Evolutionary conservation across 2,329 filamentous ascomycete species (phyloP), one percentile per base, ranked within the genome.

Genomic region (Coniochaeta ligniaria): DNA sequence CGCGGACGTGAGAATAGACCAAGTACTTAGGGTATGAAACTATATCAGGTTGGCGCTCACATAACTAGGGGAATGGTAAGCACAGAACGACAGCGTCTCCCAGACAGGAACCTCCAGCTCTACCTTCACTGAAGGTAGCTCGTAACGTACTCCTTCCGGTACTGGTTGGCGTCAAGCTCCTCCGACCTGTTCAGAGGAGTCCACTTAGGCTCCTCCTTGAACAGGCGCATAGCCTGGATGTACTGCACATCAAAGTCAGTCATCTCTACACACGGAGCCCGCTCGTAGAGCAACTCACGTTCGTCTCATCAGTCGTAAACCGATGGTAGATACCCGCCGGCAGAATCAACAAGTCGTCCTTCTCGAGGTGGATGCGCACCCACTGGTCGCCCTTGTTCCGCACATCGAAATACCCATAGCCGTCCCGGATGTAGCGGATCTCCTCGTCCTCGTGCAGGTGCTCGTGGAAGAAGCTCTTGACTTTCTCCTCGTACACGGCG

Each of bases 161-260:
- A 90, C 59, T 82, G 76, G 75, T 98, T 99, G 62, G 73, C 73
- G 72, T 98, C 92, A 50, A 96, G 83, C 57, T 94, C 89, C 5
- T 79, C 76, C 7, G 83, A 85, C 60, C 95, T 86, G 78, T 96
- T 96, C 66, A 99, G 76, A 16, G 95, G 90, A 38, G 92, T 98
- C 95, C 95, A 99, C 77, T 98, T 97, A 36, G 95, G 95, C 76
- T 98, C 93, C 66, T 98, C 95, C 78, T 98, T 93, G 84, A 98
- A 99, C 58, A 99, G 81, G 61, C 95, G 85, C 91, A 98, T 94
- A 16, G 95, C 95, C 72, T 96, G 91, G 66, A 96, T 91, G 71
- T 94, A 97, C 93, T 97, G 67, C 56, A 59, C 47, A 31, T n/a
- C 12, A 16, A 33, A 1, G 47, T 52, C 24, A 52, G 47, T 11